These are phyloP conservation scores for Talaromyces sp. DNA, from an alignment of 2,329 filamentous ascomycete genomes.

Conservation along the genomic window DNA sequence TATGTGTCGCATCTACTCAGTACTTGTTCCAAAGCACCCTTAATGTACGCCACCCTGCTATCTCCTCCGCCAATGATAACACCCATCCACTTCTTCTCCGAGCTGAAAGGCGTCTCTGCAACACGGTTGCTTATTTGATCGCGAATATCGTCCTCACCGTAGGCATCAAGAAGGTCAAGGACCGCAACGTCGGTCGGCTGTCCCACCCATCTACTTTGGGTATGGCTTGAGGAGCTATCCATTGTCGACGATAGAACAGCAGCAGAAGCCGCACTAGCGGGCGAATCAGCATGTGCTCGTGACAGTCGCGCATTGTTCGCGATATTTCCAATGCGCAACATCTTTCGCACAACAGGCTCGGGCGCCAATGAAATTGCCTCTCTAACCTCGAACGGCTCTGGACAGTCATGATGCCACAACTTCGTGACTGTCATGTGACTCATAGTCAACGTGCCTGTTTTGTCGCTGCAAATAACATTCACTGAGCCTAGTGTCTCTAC, in stretches of 20 bases:
- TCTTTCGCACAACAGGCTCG: conserved; percentile 70
- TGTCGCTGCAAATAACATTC: conserved; percentile 98
- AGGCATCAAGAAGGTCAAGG: conserved; percentile 84
- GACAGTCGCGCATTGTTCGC: conserved; percentile 89
- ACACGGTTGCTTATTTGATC: conserved; percentile 78
- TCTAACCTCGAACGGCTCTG: conserved; percentile 55
- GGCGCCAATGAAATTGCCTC: conserved; percentile 55
- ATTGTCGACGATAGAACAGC: conserved; percentile 84
- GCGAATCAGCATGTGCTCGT: conserved; percentile 65
- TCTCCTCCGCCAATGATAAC: conserved; percentile 71
- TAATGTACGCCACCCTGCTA: conserved; percentile 86
- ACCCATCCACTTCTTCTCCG: conserved; percentile 98
- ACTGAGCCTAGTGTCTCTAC: conserved; percentile 98
- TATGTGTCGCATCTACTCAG: conserved; percentile 87
- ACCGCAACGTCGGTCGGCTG: conserved; percentile 98
- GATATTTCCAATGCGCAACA: conserved; percentile 90
- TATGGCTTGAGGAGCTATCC: conserved; percentile 55
- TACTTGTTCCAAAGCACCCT: conserved; percentile 86
- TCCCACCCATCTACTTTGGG: conserved; percentile 87
- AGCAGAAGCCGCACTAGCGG: conserved; percentile 66
- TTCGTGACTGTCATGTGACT: conserved; percentile 98
- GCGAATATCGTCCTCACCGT: conserved; percentile 86
- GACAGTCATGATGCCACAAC: conserved; percentile 85
- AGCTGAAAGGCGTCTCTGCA: conserved; percentile 91
- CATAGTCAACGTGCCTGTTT: conserved; percentile 91